Evolutionary conservation across 352 stramenopile species (phyloP), one percentile per base, ranked within the genome.

Genomic region (Blastocystis sp.): DNA sequence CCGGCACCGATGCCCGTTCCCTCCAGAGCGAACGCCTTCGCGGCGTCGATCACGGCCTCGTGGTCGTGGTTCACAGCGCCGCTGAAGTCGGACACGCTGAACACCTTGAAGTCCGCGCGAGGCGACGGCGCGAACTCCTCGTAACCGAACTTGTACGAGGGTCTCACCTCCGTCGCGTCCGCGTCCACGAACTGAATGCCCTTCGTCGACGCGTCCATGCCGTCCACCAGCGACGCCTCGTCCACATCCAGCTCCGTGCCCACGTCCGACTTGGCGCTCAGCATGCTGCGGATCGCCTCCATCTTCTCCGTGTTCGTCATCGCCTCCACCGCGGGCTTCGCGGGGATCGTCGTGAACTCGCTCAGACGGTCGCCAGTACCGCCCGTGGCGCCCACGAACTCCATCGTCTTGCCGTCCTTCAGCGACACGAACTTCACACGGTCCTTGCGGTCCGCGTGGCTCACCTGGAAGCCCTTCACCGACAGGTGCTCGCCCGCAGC

Each of bases 91-190:
- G 67, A 50, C 3, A 85, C 66, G 35, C 51, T 33, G 31, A 67
- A 85, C 74, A 85, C 24, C 51, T 69, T 69, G 74, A 85, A 85
- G 12, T 29, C 74, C 24, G 24, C 74, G 51, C 69, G 67, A 3
- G 59, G 41, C 19, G 74, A 85, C 24, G 24, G 50, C 13, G 74
- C 74, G n/a, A 69, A 66, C 19, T 85, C 74, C 51, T 85, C 74
- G 35, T 85, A 67, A 24, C 74, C 74, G 74, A 85, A 85, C 74
- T 85, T 62, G 41, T 69, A 55, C n/a, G 31, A 21, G 1, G 74
- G 74, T 31, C 66, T 31, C 29, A 70, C 51, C 10, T 69, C 45
- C 24, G 10, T 29, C 45, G 41, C 59, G 19, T 21, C n/a, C 13
- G 13, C 19, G 24, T 85, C 74, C 21, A 85, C 4, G 51, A 85